Conservation (phyloP, 192 early-diverging fungal species). For the Cladochytrium replicatum region DNA sequence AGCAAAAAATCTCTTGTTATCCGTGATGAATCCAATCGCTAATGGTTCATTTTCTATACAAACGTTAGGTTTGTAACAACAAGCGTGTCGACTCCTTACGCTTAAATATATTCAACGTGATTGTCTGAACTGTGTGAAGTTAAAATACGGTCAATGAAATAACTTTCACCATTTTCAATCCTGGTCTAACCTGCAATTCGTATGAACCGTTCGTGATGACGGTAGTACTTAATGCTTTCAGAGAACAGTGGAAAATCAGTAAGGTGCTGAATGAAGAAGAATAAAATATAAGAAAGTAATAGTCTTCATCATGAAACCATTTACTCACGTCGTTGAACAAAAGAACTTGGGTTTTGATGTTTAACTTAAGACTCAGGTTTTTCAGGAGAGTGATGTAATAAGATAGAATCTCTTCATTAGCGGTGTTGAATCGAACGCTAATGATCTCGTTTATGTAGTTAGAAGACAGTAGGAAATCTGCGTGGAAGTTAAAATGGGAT, state of each 20-base stretch:
- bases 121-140: slow-evolving; percentile 8
- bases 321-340: slow-evolving; percentile 46
- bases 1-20: too few species aligned
- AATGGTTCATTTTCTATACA: too few species aligned
- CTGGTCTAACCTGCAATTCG: slow-evolving; percentile 51
- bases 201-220: slow-evolving; percentile 63
- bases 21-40: too few species aligned
- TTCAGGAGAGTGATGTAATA: slow-evolving; percentile 64
- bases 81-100: too few species aligned
- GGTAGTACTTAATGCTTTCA: slow-evolving; percentile 51
- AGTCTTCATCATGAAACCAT: slow-evolving; percentile 1
- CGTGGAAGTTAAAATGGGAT: neutral
- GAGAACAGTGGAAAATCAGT: slow-evolving; percentile 53
- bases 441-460: slow-evolving; percentile 68
- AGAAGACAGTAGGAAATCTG: slow-evolving; percentile 55
- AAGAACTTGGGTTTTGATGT: slow-evolving; percentile 47
- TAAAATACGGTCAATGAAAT: neutral
- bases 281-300: neutral
- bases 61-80: too few species aligned
- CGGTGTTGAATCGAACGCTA: slow-evolving; percentile 39
- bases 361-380: slow-evolving; percentile 56
- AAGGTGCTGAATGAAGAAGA: slow-evolving; percentile 6
- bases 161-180: neutral
- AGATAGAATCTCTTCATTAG: slow-evolving; percentile 57
- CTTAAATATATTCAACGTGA: slow-evolving; percentile 21